These are phyloP conservation scores for Citrus hindsii DNA, from an alignment of 345 rosid genomes.

Conservation along the genomic window DNA sequence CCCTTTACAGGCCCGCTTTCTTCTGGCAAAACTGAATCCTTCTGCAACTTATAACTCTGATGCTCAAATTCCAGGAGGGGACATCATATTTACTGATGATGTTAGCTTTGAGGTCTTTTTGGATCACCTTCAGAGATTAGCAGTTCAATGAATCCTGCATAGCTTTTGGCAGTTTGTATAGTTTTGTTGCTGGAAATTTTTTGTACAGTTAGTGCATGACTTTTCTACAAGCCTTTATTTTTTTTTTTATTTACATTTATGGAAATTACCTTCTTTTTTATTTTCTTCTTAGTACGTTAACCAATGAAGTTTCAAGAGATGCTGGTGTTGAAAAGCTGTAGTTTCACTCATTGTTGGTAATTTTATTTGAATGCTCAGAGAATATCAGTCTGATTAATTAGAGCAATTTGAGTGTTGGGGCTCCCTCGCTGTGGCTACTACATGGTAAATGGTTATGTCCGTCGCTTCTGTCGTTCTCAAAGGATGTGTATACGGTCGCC, in stretches of 20 bases:
- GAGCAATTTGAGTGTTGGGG: background rate
- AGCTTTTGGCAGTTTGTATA: conserved; percentile 16
- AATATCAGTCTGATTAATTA: background rate
- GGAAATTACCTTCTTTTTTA: background rate
- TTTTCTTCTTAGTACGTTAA: background rate
- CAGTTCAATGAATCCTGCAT: conserved; percentile 44
- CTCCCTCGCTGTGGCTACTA: background rate
- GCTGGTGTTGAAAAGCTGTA: background rate
- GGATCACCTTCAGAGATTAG: conserved; percentile 91
- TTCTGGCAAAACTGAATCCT: conserved; percentile 89
- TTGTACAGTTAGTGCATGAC: conserved; percentile 22
- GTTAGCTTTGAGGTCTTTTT: conserved; percentile 91
- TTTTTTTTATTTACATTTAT: background rate
- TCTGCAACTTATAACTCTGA: conserved; percentile 63
- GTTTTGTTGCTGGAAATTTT: background rate
- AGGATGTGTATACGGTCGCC: background rate
- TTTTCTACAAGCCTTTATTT: background rate
- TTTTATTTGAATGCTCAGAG: background rate
- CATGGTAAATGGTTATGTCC: background rate
- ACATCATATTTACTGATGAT: conserved; percentile 80
- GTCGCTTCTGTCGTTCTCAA: background rate
- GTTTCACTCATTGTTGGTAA: background rate
- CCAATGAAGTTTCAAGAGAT: background rate
- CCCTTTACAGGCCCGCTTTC: conserved; percentile 81
- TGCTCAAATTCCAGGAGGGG: conserved; percentile 45